Base-by-base conservation (phyloP, 2,329 filamentous ascomycete genomes). In the Exophiala sp. region DNA sequence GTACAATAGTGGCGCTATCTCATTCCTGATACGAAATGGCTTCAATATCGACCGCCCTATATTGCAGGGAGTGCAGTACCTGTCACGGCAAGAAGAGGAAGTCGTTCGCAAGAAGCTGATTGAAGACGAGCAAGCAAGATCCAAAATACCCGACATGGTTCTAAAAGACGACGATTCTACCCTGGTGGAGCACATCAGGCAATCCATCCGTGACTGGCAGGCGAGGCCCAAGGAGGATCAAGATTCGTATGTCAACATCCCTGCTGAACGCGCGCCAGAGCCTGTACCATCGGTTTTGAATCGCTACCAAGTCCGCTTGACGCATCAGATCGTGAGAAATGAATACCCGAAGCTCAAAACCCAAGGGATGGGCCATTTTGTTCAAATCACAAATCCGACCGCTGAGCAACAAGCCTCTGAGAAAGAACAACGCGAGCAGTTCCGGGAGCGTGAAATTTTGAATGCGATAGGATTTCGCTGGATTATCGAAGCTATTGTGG, bases 251-350 rank as follows among this genome's bases (percentile, higher is more conserved):
- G 63, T 76, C 51, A 78, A 77, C 52, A 69, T 77, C 22, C 68
- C 70, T 2, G 65, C 66, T 10, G 37, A 46, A 46, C 58, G 53
- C 21, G 40, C 64, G 55, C 13, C 60, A 14, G 46, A 47, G 1
- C 46, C 44, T 7, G 46, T 66, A 34, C 63, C 65, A n/a, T 50
- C 44, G 3, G 50, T 48, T 1, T 62, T 82, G 21, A 80, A 74
- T 52, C 72, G 74, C 0, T 85, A 78, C 58, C 81, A 86, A 62
- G 80, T 82, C 62, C 73, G 80, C 27, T 70, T 86, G 4, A 73
- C 86, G 1, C 79, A 86, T 60, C 81, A 85, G 58, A 69, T 85
- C 10, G 73, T 86, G n/a, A 73, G 79, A 10, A 74, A 73, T 11
- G 81, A 85, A 56, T 86, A 69, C 48, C 69, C 70, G 1, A 58